Base-by-base conservation (phyloP, 2,329 filamentous ascomycete genomes). In the Dendrostoma leiphaemia region DNA sequence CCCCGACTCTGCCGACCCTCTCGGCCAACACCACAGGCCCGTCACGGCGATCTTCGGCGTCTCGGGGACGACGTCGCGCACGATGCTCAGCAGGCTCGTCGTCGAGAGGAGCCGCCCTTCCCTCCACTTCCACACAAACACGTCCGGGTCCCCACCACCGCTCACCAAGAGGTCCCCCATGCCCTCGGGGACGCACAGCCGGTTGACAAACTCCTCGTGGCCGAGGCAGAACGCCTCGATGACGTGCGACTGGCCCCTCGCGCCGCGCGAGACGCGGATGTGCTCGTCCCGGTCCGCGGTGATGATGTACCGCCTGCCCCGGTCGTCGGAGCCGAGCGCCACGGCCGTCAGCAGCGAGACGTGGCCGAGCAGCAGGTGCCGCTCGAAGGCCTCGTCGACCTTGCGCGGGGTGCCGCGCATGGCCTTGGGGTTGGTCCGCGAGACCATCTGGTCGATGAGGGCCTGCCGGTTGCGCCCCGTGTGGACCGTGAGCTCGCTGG, bases 291-390 rank as follows among this genome's bases (percentile, higher is more conserved):
- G 74, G 59, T 84, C 78, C 6, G 73, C 75, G 0, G 82, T 83
- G 61, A 85, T 60, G 65, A 84, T 80, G 61, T 82, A 83, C 26
- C 60, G 59, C 15, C 69, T 69, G 23, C 62, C 69, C 56, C 61
- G 73, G 59, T 60, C 76, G 67, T 65, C 76, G 65, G n/a, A 72
- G 6, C 77, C 79, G 38, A 84, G 76, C 2, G 77, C 70, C 48
- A 97, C 69, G 64, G 90, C 86, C 1, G 92, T 97, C 47, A 99
- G 82, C 83, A 97, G 89, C 1, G 93, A 97, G 13, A 99, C 94
- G 71, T 99, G 94, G 12, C 94, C 94, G 1, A 99, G 83, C 7
- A 97, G 76, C 1, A 96, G 77, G 34, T 86, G 82, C 62, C 91
- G 83, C 62, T 91, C 86, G 66, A 96, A 96, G 24, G 75, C 63